Evolutionary conservation across 139 green algal genomes (phyloP).

Genomic region (Chlorella vulgaris): DNA sequence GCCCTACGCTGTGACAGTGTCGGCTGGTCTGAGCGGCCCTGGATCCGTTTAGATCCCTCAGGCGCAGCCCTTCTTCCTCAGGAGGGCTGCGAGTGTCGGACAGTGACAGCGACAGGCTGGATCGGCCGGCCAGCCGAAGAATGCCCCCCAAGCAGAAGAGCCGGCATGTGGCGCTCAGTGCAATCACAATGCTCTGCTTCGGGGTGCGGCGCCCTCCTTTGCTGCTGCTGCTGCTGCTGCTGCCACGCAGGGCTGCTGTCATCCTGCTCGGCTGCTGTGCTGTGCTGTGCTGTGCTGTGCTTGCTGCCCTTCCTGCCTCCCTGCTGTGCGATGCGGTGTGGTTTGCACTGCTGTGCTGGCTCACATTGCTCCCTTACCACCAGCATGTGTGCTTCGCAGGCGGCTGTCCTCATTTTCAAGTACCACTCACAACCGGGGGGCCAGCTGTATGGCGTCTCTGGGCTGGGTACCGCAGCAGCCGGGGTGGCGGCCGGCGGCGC

Average conservation of each 20-base stretch:
- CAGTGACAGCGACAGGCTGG: neutral
- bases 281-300: too few relatives aligned
- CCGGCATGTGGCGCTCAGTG: slow-evolving; percentile 18
- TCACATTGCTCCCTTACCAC: too few relatives aligned
- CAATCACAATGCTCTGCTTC: slow-evolving; percentile 19
- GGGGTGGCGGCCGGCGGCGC: neutral
- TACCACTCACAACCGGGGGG: neutral
- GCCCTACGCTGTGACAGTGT: neutral
- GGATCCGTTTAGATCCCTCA: neutral
- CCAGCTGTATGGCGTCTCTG: neutral
- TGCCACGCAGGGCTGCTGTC: neutral
- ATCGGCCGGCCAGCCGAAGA: neutral
- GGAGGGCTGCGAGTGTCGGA: neutral
- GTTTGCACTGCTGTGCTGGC: too few relatives aligned
- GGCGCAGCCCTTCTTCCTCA: neutral
- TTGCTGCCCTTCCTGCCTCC: too few relatives aligned
- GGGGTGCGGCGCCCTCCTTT: neutral
- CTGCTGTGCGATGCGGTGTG: too few relatives aligned
- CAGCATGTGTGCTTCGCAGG: too few relatives aligned
- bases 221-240: neutral
- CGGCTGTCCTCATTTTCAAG: neutral
- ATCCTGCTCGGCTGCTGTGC: neutral
- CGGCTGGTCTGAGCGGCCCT: too few relatives aligned
- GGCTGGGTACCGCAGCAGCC: neutral
- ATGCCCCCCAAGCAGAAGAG: slow-evolving; percentile 4